Evolutionary conservation across 2,329 filamentous ascomycete genomes (phyloP).

Genomic region (Ophiobolus disseminans): DNA sequence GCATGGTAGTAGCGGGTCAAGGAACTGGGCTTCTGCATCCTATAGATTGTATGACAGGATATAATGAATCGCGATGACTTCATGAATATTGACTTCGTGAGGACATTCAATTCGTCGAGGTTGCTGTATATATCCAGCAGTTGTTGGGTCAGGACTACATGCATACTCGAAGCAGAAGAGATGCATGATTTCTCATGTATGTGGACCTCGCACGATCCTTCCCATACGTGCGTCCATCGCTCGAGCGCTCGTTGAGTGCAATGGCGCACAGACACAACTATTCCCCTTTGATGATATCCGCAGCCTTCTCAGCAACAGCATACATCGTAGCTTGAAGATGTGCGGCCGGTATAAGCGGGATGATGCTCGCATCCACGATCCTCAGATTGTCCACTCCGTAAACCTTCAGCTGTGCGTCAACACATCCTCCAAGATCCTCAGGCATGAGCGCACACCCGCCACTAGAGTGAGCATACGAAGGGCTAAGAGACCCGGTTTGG

Average conservation of each 20-base stretch:
- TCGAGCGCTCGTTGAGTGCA: no score
- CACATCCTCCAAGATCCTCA: slow-evolving; percentile 26
- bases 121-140: no score
- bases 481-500: slow-evolving; percentile 5
- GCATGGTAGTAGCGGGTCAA: no score
- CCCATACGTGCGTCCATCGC: no score
- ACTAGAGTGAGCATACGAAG: slow-evolving; percentile 22
- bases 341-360: slow-evolving; percentile 25
- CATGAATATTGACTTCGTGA: not conserved
- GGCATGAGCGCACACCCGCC: slow-evolving; percentile 31
- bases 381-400: slow-evolving; percentile 26
- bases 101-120: no score
- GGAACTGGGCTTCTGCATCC: no score
- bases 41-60: no score
- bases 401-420: slow-evolving; percentile 18
- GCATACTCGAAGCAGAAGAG: no score
- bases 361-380: slow-evolving; percentile 31
- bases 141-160: no score
- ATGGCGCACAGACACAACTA: no score
- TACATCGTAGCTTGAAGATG: slow-evolving; percentile 36
- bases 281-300: slow-evolving; percentile 32
- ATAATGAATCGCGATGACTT: not conserved
- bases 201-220: no score
- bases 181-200: no score
- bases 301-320: slow-evolving; percentile 34